These are phyloP conservation scores for Pyrenula aspistea DNA, from an alignment of 495 filamentous ascomycete genomes.

Conservation along the genomic window DNA sequence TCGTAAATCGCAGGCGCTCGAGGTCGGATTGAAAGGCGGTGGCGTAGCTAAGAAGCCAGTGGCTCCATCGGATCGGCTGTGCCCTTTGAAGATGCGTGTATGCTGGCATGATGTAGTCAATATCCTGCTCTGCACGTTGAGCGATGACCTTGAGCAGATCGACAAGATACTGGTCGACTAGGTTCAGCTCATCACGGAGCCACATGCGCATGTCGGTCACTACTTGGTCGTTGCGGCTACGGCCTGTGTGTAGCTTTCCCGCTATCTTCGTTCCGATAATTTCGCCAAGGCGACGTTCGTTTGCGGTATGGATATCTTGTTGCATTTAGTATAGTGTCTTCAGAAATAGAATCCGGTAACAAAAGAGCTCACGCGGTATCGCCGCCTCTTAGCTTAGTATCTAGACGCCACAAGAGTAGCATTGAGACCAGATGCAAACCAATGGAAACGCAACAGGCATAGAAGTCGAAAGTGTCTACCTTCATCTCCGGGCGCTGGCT, in stretches of 20 bases:
- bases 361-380: too few species aligned
- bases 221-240: slow-evolving; percentile 88
- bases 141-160: slow-evolving; percentile 63
- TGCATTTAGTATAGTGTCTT: slow-evolving; percentile 4
- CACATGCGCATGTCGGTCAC: slow-evolving; percentile 90
- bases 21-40: slow-evolving; percentile 67
- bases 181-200: slow-evolving; percentile 65
- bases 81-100: slow-evolving; percentile 93
- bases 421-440: too few species aligned
- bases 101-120: slow-evolving; percentile 48
- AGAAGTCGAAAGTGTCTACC: slow-evolving; percentile 12
- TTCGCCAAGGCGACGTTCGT: slow-evolving; percentile 82
- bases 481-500: slow-evolving; percentile 48
- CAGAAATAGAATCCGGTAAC: slow-evolving; percentile 5
- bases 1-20: slow-evolving; percentile 65
- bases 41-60: slow-evolving; percentile 76
- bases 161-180: slow-evolving; percentile 56
- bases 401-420: too few species aligned
- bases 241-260: slow-evolving; percentile 88
- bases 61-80: slow-evolving; percentile 79
- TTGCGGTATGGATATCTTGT: slow-evolving; percentile 76
- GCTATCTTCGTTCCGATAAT: slow-evolving; percentile 77
- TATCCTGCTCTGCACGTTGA: slow-evolving; percentile 64
- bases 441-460: neutral
- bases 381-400: too few species aligned